Percentiles rank a stretch among this genome's conserved stretches.
Evolutionary conservation across 2,329 filamentous ascomycete genomes (phyloP).

Genomic region (Ophiostoma piceae): DNA sequence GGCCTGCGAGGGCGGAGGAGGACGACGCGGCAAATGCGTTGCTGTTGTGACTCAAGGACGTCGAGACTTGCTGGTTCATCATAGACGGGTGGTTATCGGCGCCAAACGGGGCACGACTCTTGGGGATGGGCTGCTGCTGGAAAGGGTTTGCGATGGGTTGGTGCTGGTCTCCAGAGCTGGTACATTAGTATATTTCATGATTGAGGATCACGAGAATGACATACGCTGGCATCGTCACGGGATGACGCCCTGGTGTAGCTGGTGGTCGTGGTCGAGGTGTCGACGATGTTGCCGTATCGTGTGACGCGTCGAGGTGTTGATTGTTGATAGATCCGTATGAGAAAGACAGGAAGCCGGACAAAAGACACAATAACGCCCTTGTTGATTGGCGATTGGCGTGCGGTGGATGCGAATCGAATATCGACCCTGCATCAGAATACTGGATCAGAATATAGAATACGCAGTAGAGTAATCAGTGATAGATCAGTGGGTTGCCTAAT

Average conservation of each 20-base stretch:
- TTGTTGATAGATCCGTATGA: not conserved
- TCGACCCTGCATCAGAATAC: not conserved
- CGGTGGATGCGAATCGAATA: not conserved
- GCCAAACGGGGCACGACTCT: slow-evolving; percentile 10
- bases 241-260: not conserved
- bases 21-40: not conserved
- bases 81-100: not conserved
- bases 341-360: not conserved
- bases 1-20: not conserved
- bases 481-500: not conserved
- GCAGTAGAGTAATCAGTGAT: not conserved
- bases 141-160: slow-evolving; percentile 69
- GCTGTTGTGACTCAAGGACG: not conserved
- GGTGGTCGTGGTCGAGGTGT: not conserved
- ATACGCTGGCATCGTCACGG: slow-evolving; percentile 28
- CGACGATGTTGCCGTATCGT: not conserved
- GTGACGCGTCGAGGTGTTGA: slow-evolving; percentile 18
- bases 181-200: not conserved
- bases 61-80: slow-evolving; percentile 13
- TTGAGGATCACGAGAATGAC: not conserved
- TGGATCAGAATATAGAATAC: not conserved
- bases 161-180: slow-evolving; percentile 66
- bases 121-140: slow-evolving; percentile 38
- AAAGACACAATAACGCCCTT: not conserved
- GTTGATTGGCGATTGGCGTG: not conserved